Evolutionary conservation across 495 filamentous ascomycete genomes (phyloP), one percentile per base, ranked within the genome.

Genomic region (Entonaema liquescens): DNA sequence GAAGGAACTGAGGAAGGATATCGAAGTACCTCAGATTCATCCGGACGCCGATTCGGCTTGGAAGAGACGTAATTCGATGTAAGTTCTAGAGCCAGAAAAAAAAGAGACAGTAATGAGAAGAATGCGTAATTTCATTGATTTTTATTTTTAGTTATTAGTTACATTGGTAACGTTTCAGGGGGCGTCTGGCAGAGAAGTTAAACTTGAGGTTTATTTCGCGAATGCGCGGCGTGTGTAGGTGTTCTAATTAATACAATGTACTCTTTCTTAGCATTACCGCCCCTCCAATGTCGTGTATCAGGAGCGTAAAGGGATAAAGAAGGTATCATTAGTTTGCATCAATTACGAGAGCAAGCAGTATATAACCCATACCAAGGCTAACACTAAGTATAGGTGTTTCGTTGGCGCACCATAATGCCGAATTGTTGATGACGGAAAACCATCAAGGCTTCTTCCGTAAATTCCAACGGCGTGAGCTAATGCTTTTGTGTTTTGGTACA

Each of bases 1-100:
- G 84, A 86, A 72, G 74, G 85, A 89, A 78, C 77, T 87, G 63
- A 85, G 94, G 74, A 80, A 84, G 74, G 80, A 79, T 36, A 89
- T 97, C 67, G 72, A 80, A 59, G 82, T 79, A 58, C 89, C 89
- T 19, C 71, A 83, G 61, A 79, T 92, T 36, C 85, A 93, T 82
- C 76, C 81, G 8, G 86, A 87, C 83, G 82, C 78, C 73, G 73
- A 76, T 74, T 73, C 12, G 9, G 49, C 65, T 38, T 78, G 65
- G 74, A 77, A 75, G 61, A 71, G 67, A 31, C 60, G 61, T 15
- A 71, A 72, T 50, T 75, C 69, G n/a, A 67, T 70, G 66, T 74
- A 71, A 52, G 54, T 23, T 26, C 7, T 19, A 35, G 52, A 19
- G 8, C 2, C 31, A 8, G 25, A 28, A 38, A 12, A 8, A 15